phyloP scores from a whole-genome alignment of 176 grass and related monocot species.

The Areca catechu region DNA sequence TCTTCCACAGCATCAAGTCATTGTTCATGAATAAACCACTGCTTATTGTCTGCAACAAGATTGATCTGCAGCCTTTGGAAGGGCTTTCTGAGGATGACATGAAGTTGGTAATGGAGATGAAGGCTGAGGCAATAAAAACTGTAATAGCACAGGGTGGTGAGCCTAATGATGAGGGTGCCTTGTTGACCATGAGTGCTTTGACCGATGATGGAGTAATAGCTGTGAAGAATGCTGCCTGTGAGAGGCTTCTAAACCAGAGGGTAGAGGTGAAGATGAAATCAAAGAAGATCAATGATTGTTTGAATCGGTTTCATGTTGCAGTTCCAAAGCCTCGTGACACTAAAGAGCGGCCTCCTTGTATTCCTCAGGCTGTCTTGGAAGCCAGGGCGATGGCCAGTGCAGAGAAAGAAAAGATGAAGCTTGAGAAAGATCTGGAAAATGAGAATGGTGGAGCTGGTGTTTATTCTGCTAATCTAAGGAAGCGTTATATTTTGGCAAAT shows the following conservation, averaged over 20 bases:
- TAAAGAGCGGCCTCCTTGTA: conserved; percentile 48
- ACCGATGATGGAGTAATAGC: conserved; percentile 69
- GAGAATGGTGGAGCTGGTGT: conserved; percentile 84
- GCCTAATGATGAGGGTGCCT: conserved; percentile 43
- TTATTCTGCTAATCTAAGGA: conserved; percentile 64
- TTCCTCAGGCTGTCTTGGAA: conserved; percentile 33
- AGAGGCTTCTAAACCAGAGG: conserved; percentile 36
- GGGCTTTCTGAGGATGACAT: conserved; percentile 55
- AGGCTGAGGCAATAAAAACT: conserved; percentile 29
- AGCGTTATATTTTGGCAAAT: conserved; percentile 55
- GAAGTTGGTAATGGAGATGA: conserved; percentile 52
- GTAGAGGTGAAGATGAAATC: conserved; percentile 52
- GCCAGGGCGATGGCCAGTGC: conserved; percentile 25
- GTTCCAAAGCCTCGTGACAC: conserved; percentile 69
- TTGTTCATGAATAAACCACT: conserved; percentile 76
- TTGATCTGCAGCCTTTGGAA: conserved; percentile 59
- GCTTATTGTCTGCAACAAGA: conserved; percentile 70
- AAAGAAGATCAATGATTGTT: conserved; percentile 39
- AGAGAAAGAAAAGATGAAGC: conserved; percentile 51
- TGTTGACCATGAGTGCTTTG: conserved; percentile 73
- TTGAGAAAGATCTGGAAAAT: conserved; percentile 52
- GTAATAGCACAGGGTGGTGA: conserved; percentile 17
- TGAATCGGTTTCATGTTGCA: conserved; percentile 71
- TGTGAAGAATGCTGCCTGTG: conserved; percentile 51
- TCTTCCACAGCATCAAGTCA: conserved; percentile 76